phyloP scores from a whole-genome alignment of 2,329 filamentous ascomycete genomes.

The Leptographium galeiforme region DNA sequence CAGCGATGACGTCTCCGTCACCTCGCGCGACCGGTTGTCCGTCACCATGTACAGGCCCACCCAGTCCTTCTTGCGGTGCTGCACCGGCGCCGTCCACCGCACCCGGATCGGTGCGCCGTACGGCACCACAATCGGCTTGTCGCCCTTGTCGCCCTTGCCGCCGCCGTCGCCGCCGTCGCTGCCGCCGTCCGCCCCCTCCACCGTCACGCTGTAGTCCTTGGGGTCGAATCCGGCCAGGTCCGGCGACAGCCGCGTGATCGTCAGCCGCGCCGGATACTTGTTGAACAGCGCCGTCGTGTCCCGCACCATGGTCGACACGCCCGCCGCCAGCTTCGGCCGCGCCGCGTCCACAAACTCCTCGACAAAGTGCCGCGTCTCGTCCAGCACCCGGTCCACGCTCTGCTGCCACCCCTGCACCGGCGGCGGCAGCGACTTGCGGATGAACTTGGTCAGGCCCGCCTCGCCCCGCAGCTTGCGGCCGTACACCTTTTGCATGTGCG shows the following conservation, averaged over 20 bases:
- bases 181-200: slow-evolving; percentile 50
- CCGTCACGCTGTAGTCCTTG: slow-evolving; percentile 63
- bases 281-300: slow-evolving; percentile 84
- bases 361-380: slow-evolving; percentile 75
- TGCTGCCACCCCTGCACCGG: slow-evolving; percentile 74
- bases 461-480: slow-evolving; percentile 71
- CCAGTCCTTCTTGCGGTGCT: slow-evolving; percentile 88
- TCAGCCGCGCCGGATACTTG: slow-evolving; percentile 75
- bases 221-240: slow-evolving; percentile 70
- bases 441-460: slow-evolving; percentile 81
- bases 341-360: slow-evolving; percentile 83
- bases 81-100: slow-evolving; percentile 76
- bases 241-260: slow-evolving; percentile 63
- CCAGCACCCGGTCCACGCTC: slow-evolving; percentile 75
- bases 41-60: slow-evolving; percentile 92
- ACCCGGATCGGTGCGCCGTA: slow-evolving; percentile 86
- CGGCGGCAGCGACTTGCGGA: slow-evolving; percentile 73
- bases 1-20: slow-evolving; percentile 71
- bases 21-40: slow-evolving; percentile 76
- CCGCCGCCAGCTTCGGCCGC: slow-evolving; percentile 71
- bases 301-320: slow-evolving; percentile 74
- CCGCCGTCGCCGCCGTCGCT: slow-evolving; percentile 39
- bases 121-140: slow-evolving; percentile 67
- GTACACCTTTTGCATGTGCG: slow-evolving; percentile 97
- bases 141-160: too few relatives aligned